phyloP scores from a whole-genome alignment of 192 early-diverging fungal species.

The Coemansia sp. region DNA sequence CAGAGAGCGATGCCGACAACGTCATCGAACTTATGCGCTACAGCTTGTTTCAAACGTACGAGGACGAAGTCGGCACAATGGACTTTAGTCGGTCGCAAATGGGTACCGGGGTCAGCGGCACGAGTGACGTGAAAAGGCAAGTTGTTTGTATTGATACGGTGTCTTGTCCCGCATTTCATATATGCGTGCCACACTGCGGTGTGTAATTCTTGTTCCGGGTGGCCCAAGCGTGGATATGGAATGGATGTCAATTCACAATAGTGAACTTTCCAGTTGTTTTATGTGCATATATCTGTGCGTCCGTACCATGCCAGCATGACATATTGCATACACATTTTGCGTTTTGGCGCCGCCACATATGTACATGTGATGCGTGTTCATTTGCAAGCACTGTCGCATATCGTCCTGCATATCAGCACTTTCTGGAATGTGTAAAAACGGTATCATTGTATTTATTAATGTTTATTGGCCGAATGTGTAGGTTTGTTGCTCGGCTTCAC shows the following conservation, averaged over 20 bases:
- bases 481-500: constrained; percentile 62
- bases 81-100: constrained; percentile 65
- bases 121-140: constrained; percentile 60
- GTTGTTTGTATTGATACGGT: constrained; percentile 6
- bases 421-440: too few relatives aligned
- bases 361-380: not conserved
- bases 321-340: not conserved
- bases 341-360: not conserved
- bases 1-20: constrained; percentile 69
- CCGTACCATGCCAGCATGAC: not conserved
- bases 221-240: not conserved
- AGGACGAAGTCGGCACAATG: constrained; percentile 58
- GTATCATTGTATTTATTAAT: too few relatives aligned
- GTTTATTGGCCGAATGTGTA: constrained; percentile 10
- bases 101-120: constrained; percentile 59
- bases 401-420: too few relatives aligned
- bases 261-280: not conserved
- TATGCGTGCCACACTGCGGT: constrained; percentile 12
- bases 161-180: constrained; percentile 9
- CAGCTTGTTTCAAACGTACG: constrained; percentile 61
- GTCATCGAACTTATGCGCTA: constrained; percentile 77
- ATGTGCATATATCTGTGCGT: not conserved
- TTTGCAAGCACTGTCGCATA: not conserved
- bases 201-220: not conserved
- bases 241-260: not conserved